Percentiles rank a stretch among this genome's conserved stretches.
phyloP scores from a whole-genome alignment of 2,329 filamentous ascomycete genomes.

The Seiridium cupressi region DNA sequence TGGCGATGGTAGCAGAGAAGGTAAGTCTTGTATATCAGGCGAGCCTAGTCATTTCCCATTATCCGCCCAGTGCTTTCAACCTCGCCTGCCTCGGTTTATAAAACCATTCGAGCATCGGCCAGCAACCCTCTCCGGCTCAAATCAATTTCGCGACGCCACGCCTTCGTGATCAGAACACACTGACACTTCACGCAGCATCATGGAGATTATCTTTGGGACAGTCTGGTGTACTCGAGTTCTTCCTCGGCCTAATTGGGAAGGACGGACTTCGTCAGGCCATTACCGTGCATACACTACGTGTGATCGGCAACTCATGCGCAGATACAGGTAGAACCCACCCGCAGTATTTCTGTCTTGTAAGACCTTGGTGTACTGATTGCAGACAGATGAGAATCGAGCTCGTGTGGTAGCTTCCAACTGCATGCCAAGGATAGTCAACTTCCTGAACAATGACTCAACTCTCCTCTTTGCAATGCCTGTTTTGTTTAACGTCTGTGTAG shows the following conservation, averaged over 20 bases:
- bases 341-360: too few species aligned
- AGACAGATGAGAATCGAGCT: slow-evolving; percentile 56
- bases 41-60: neutral
- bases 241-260: slow-evolving; percentile 43
- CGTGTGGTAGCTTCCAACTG: slow-evolving; percentile 49
- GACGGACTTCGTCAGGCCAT: slow-evolving; percentile 39
- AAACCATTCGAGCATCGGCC: neutral
- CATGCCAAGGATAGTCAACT: slow-evolving; percentile 44
- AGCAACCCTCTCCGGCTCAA: neutral
- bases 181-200: slow-evolving; percentile 36
- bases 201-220: slow-evolving; percentile 58
- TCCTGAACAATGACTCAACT: slow-evolving; percentile 46
- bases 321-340: slow-evolving; percentile 45
- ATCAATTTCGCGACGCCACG: neutral
- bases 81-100: too few species aligned
- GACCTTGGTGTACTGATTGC: neutral
- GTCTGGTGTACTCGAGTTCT: slow-evolving; percentile 57
- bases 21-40: slow-evolving; percentile 33
- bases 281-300: slow-evolving; percentile 53
- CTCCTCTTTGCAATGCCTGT: slow-evolving; percentile 56
- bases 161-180: neutral
- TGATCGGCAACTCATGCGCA: slow-evolving; percentile 62
- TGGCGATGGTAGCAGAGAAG: slow-evolving; percentile 54
- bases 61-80: too few species aligned
- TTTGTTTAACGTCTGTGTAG: slow-evolving; percentile 61